Evolutionary conservation across 2,329 filamentous ascomycete species (phyloP).

Genomic region (Pseudocercospora fijiensis): DNA sequence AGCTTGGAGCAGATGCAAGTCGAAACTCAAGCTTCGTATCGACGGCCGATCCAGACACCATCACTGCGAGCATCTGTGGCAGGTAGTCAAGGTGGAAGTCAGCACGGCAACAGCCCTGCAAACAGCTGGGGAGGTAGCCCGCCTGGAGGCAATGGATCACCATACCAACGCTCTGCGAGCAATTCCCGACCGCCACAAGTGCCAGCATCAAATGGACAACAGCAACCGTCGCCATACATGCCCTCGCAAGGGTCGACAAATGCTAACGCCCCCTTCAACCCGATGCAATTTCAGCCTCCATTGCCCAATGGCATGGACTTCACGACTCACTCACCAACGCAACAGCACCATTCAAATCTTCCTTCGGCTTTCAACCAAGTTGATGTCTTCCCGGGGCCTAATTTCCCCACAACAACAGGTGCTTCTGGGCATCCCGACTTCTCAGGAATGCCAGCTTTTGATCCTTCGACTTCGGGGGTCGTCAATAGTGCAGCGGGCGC

Average conservation of each 20-base stretch:
- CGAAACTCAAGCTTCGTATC: constrained; percentile 38
- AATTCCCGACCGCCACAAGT: constrained; percentile 18
- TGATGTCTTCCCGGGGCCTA: constrained; percentile 14
- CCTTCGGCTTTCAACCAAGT: constrained; percentile 66
- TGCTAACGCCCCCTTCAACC: constrained; percentile 13
- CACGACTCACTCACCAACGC: not conserved
- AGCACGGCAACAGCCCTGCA: constrained; percentile 30
- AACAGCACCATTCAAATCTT: constrained; percentile 72
- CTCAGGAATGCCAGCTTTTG: constrained; percentile 13
- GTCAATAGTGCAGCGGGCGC: constrained; percentile 29
- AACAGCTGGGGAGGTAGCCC: constrained; percentile 32
- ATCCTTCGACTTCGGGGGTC: not conserved
- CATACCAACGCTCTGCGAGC: constrained; percentile 23
- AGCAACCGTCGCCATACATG: constrained; percentile 23
- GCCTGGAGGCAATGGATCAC: constrained; percentile 19
- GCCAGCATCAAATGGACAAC: constrained; percentile 16
- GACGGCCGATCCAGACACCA: constrained; percentile 36
- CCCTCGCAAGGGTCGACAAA: constrained; percentile 17
- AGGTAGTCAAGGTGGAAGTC: constrained; percentile 29
- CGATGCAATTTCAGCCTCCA: constrained; percentile 9
- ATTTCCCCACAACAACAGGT: constrained; percentile 11
- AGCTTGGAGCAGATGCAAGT: constrained; percentile 40
- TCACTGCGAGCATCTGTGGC: constrained; percentile 32
- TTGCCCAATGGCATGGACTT: constrained; percentile 21
- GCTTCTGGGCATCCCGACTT: constrained; percentile 16